phyloP scores from a whole-genome alignment of 306 rosid genomes.

The Benincasa hispida region DNA sequence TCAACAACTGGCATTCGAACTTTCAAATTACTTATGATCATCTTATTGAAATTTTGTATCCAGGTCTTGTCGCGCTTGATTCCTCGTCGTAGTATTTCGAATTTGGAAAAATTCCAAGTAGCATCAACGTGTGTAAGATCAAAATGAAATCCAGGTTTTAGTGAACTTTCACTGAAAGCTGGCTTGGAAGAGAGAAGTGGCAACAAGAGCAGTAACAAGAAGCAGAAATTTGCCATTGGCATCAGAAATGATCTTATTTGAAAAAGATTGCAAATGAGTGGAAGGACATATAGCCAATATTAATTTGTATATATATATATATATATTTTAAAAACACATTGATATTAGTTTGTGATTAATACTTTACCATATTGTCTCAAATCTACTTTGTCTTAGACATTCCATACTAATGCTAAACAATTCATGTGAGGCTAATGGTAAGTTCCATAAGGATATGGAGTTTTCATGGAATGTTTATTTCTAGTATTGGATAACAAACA shows the following conservation, averaged over 20 bases:
- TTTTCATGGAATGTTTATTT: background rate
- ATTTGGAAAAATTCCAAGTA: slow-evolving; percentile 42
- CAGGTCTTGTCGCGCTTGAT: slow-evolving; percentile 32
- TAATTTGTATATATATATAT: too few species aligned
- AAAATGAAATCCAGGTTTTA: slow-evolving; percentile 24
- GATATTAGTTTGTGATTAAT: background rate
- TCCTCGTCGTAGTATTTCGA: slow-evolving; percentile 46
- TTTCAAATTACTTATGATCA: slow-evolving; percentile 8
- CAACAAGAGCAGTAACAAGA: too few species aligned
- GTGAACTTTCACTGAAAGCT: background rate
- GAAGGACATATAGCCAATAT: too few species aligned
- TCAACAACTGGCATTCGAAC: slow-evolving; percentile 30
- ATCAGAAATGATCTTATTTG: background rate
- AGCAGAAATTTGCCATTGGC: too few species aligned
- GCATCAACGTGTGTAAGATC: slow-evolving; percentile 48
- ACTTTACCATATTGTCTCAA: too few species aligned
- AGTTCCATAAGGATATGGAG: background rate
- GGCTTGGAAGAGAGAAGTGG: background rate
- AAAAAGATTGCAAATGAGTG: too few species aligned
- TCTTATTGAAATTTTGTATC: slow-evolving; percentile 35
- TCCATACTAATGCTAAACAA: background rate
- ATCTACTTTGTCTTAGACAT: too few species aligned
- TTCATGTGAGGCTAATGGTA: background rate
- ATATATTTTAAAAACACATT: too few species aligned
- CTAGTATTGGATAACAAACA: background rate